Evolutionary conservation across 2,329 filamentous ascomycete genomes (phyloP).

Genomic region (Trichoderma gracile): DNA sequence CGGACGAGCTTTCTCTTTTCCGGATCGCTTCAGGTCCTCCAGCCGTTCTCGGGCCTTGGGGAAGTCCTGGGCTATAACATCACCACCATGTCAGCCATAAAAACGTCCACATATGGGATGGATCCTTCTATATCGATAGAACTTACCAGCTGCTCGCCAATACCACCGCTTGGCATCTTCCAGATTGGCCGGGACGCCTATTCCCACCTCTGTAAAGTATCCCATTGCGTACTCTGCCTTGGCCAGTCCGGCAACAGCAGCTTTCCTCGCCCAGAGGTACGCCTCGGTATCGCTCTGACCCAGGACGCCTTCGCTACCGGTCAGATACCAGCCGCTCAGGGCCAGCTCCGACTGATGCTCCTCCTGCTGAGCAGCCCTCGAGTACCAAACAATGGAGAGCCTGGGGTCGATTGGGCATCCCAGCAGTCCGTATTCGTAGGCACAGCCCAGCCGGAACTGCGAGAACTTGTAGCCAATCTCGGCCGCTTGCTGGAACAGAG

Average conservation of each 20-base stretch:
- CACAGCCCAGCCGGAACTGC: slow-evolving; percentile 84
- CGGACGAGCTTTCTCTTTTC: slow-evolving; percentile 65
- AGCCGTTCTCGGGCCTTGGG: slow-evolving; percentile 89
- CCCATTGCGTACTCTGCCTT: slow-evolving; percentile 98
- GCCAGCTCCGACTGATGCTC: slow-evolving; percentile 91
- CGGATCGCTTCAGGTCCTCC: slow-evolving; percentile 84
- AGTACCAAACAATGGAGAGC: slow-evolving; percentile 91
- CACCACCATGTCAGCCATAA: slow-evolving; percentile 30
- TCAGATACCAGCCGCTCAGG: slow-evolving; percentile 91
- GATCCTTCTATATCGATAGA: neutral
- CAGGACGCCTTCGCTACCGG: slow-evolving; percentile 82
- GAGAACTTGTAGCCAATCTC: slow-evolving; percentile 93
- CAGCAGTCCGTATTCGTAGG: slow-evolving; percentile 85
- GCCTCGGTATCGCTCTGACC: slow-evolving; percentile 94
- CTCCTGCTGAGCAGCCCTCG: slow-evolving; percentile 82
- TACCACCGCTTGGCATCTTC: slow-evolving; percentile 99
- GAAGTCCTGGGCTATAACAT: slow-evolving; percentile 77
- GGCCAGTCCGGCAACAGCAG: slow-evolving; percentile 79
- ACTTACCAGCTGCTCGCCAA: slow-evolving; percentile 92
- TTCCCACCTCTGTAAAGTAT: slow-evolving; percentile 94
- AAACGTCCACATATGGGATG: neutral
- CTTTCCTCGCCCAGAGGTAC: slow-evolving; percentile 95
- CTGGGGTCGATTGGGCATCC: slow-evolving; percentile 81
- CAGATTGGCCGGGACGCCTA: slow-evolving; percentile 79
- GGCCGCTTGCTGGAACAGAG: slow-evolving; percentile 80